Base-by-base conservation (phyloP, 1,139 yeast genomes). In the Blastobotrys apis region DNA sequence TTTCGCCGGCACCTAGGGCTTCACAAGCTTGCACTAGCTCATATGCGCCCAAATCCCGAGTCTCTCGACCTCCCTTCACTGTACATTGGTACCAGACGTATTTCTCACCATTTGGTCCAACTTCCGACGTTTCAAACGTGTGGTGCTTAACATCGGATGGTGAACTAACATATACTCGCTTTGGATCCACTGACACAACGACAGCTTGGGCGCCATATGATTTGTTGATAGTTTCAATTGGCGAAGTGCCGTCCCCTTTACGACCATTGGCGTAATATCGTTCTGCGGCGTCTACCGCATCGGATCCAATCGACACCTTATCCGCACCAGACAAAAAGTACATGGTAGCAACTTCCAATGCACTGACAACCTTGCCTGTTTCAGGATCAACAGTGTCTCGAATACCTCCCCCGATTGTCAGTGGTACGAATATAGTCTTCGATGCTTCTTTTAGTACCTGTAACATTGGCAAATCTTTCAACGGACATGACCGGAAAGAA, bases 321-420 rank as follows among this genome's bases (percentile, higher is more conserved):
- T 92, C 98, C 10, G 98, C 98, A 46, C 98, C 98, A 0, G 97
- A 85, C 49, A 88, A 75, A 72, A 92, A 92, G 63, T 92, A 92
- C 54, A 87, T 71, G 39, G 86, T 79, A 0, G 98, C 98, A 13
- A 92, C 95, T 47, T 88, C 82, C 29, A 84, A 76, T 0, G 98
- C 97, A 8, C 95, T 81, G 13, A 86, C 80, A 4, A 66, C 55
- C 17, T 81, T 77, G 20, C 92, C 90, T 4, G 66, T 55, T 51
- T 76, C 84, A 0, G 95, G 94, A 56, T 92, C 97, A 25, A 75
- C 72, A 57, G 86, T 78, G 62, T 92, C 97, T 54, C 86, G 82
- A 52, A 92, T 92, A 41, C 98, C 98, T 44, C 98, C 98, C 35
- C 98, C 98, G 36, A 92, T 96, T 0, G 98, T 92, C 52, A 92